Conservation (phyloP, 2,329 filamentous ascomycete species). For the Colletotrichum nymphaeae region DNA sequence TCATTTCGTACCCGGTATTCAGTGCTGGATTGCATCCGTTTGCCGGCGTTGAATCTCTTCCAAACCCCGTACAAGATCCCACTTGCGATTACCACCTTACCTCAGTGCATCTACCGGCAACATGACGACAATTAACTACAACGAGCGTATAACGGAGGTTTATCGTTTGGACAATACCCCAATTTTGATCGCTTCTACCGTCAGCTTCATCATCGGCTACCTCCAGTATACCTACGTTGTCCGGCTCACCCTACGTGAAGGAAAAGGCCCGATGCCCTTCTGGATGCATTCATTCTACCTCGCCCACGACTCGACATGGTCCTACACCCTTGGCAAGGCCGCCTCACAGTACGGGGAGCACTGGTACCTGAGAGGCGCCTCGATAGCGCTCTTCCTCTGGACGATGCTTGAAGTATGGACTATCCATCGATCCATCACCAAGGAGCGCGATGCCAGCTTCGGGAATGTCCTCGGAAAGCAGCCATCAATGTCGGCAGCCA, state of each 20-base stretch:
- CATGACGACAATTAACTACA: conserved; percentile 9
- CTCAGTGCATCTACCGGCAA: neutral
- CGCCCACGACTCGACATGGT: conserved; percentile 35
- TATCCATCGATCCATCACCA: conserved; percentile 24
- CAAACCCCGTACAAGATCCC: too few species aligned
- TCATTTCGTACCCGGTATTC: neutral
- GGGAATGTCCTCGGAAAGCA: neutral
- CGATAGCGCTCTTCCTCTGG: conserved; percentile 18
- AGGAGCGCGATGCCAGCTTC: conserved; percentile 27
- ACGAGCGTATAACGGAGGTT: conserved; percentile 8
- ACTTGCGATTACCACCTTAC: too few species aligned
- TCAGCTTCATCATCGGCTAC: conserved; percentile 24
- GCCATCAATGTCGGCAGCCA: neutral
- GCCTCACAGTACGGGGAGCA: conserved; percentile 20
- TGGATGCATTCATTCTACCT: conserved; percentile 37
- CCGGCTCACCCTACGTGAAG: conserved; percentile 27
- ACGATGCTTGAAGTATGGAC: conserved; percentile 29
- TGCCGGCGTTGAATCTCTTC: neutral
- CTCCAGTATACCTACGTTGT: conserved; percentile 35
- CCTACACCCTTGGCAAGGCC: conserved; percentile 20
- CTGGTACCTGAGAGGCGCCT: conserved; percentile 19
- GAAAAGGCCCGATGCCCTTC: conserved; percentile 32
- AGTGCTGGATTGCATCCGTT: neutral
- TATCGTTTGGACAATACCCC: conserved; percentile 18
- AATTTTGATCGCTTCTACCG: neutral